phyloP scores from a whole-genome alignment of 257 asterid species.

The Petunia secreta region DNA sequence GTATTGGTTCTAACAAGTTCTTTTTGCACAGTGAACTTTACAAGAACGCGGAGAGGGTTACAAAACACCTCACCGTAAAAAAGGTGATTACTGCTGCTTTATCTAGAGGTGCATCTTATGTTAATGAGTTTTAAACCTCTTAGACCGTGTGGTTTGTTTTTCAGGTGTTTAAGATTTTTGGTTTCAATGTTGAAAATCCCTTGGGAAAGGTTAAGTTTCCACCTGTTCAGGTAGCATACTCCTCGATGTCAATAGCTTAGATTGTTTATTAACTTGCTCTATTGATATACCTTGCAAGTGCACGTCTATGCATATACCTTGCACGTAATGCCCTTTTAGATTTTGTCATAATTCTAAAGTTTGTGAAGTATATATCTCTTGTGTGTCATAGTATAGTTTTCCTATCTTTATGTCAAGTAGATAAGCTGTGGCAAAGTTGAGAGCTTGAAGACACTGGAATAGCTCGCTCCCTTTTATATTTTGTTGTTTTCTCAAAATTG shows the following conservation, averaged over 20 bases:
- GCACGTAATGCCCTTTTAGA: too few relatives aligned
- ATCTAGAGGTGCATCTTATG: neutral
- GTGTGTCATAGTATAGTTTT: neutral
- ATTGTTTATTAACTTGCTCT: neutral
- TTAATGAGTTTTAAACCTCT: neutral
- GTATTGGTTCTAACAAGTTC: neutral
- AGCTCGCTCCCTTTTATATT: constrained; percentile 10
- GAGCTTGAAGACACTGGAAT: neutral
- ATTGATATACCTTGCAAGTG: too few relatives aligned
- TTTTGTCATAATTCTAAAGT: too few relatives aligned
- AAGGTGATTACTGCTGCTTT: constrained; percentile 53
- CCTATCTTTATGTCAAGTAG: neutral
- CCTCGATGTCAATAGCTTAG: neutral
- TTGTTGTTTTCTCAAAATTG: constrained; percentile 11
- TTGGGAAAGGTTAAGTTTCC: constrained; percentile 93
- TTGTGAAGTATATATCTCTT: neutral
- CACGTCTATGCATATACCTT: too few relatives aligned
- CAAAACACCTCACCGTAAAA: constrained; percentile 84
- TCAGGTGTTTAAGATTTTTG: constrained; percentile 91
- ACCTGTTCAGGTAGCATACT: constrained; percentile 74
- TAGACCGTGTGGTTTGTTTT: constrained; percentile 3
- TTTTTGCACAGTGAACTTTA: constrained; percentile 69
- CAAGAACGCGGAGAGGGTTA: constrained; percentile 82
- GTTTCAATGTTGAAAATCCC: constrained; percentile 94
- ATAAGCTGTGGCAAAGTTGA: neutral